A percentile compares a stretch with the other conserved stretches of the same genome.
These are phyloP conservation scores for Colletotrichum lini DNA, from an alignment of 2,329 filamentous ascomycete genomes.

Conservation along the genomic window DNA sequence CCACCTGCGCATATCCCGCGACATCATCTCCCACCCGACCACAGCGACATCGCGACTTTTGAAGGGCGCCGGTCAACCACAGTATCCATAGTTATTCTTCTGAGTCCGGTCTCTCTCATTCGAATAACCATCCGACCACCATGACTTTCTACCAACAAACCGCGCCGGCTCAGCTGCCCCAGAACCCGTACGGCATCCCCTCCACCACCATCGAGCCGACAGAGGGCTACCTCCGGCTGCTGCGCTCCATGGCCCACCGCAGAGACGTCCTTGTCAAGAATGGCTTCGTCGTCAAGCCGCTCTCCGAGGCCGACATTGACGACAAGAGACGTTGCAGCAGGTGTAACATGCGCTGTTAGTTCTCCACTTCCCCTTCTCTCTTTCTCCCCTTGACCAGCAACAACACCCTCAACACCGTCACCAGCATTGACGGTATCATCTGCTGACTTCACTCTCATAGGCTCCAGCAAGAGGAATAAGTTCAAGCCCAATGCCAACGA, in stretches of 20 bases:
- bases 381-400: not conserved
- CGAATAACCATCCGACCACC: not conserved
- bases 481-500: conserved; percentile 16
- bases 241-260: conserved; percentile 44
- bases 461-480: conserved; percentile 36
- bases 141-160: conserved; percentile 15
- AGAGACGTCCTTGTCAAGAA: conserved; percentile 43
- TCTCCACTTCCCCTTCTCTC: too few relatives aligned
- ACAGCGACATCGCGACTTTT: not conserved
- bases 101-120: too few relatives aligned
- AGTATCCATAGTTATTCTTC: not conserved
- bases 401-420: too few relatives aligned
- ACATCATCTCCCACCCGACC: not conserved
- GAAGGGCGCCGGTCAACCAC: not conserved
- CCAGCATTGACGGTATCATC: not conserved
- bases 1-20: not conserved
- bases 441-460: conserved; percentile 5
- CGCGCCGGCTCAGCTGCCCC: not conserved
- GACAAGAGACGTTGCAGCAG: conserved; percentile 50
- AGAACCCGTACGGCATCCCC: conserved; percentile 30
- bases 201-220: conserved; percentile 43
- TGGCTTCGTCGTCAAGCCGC: conserved; percentile 48
- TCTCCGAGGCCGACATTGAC: conserved; percentile 47
- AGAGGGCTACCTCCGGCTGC: conserved; percentile 42
- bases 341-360: conserved; percentile 45